Conservation (phyloP, 306 rosid species). For the Dicorynia guianensis region DNA sequence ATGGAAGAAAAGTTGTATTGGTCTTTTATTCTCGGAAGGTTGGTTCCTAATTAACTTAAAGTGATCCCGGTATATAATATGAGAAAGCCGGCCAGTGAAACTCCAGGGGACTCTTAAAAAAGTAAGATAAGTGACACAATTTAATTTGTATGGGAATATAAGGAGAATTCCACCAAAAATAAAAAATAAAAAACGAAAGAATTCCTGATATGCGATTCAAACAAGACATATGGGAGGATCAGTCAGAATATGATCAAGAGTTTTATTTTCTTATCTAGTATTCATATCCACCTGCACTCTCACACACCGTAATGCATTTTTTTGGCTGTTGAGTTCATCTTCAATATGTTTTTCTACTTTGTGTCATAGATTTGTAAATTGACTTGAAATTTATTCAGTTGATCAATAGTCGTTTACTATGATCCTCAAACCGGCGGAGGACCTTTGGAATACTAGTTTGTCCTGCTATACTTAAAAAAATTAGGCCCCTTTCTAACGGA, state of each 20-base stretch:
- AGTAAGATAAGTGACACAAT: neutral
- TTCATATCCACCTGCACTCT: neutral
- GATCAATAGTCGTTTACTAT: too few species aligned
- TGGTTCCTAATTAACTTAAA: too few species aligned
- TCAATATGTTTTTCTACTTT: neutral
- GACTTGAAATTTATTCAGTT: too few species aligned
- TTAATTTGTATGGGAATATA: neutral
- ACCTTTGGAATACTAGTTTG: neutral
- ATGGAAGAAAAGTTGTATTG: constrained; percentile 26
- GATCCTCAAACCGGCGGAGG: too few species aligned
- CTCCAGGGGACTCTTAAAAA: neutral
- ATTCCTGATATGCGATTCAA: too few species aligned
- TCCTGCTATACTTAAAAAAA: neutral
- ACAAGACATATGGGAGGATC: too few species aligned
- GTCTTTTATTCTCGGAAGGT: too few species aligned
- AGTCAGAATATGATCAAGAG: neutral
- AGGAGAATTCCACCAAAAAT: too few species aligned
- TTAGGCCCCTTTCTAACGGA: neutral
- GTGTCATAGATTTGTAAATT: neutral
- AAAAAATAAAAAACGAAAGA: too few species aligned
- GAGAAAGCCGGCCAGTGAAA: neutral
- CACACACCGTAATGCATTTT: neutral
- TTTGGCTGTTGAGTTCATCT: neutral
- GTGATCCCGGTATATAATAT: too few species aligned
- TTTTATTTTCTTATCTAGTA: neutral